Evolutionary conservation across 2,329 filamentous ascomycete species (phyloP).

Genomic region (Cephalotrichum gorgonifer): DNA sequence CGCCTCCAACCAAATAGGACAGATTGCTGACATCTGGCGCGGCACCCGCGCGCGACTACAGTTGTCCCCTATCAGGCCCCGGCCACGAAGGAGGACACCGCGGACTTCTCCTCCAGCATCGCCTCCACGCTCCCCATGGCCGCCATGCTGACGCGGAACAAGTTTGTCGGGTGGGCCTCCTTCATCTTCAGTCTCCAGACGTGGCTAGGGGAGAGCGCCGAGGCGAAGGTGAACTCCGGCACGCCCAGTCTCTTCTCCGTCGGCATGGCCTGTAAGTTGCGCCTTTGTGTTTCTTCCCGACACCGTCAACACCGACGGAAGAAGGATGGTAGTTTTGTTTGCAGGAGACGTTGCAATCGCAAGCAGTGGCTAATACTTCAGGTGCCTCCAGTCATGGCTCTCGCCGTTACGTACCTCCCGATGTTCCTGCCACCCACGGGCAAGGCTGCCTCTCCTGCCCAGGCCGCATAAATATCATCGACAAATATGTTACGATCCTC

Average conservation of each 20-base stretch:
- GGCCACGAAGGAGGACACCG: constrained; percentile 46
- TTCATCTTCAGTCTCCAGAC: constrained; percentile 65
- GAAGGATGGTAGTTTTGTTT: no score
- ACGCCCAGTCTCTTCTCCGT: constrained; percentile 66
- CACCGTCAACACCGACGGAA: no score
- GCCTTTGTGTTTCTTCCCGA: not conserved
- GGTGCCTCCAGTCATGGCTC: constrained; percentile 42
- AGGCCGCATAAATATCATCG: not conserved
- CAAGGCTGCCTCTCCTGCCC: not conserved
- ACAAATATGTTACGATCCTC: not conserved
- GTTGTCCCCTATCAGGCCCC: constrained; percentile 85
- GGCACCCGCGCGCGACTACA: constrained; percentile 25
- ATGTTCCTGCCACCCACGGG: constrained; percentile 31
- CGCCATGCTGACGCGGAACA: constrained; percentile 87
- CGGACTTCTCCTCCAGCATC: constrained; percentile 63
- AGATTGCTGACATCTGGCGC: not conserved
- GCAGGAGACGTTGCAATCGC: not conserved
- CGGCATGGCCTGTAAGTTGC: constrained; percentile 62
- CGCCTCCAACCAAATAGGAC: not conserved
- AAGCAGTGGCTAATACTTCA: not conserved
- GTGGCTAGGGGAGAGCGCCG: constrained; percentile 68
- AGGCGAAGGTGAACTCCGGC: constrained; percentile 49
- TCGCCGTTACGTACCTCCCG: constrained; percentile 41
- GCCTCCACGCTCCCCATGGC: constrained; percentile 86
- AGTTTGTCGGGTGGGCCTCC: constrained; percentile 63